Base-by-base conservation (phyloP, 305 asterid species). In the Fraxinus albicans region DNA sequence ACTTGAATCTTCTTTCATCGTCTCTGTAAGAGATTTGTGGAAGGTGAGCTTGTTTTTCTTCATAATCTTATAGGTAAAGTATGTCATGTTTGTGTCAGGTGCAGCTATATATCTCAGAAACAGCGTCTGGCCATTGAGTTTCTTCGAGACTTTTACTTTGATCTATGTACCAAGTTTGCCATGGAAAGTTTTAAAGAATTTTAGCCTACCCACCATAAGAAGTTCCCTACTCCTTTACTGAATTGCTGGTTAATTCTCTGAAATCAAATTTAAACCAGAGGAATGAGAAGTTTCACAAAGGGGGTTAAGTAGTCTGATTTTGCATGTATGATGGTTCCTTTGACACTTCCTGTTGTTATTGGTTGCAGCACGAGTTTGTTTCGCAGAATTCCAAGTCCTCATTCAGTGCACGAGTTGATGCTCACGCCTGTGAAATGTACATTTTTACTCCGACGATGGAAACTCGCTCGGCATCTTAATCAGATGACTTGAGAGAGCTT, bases 21-120 rank as follows among this genome's bases (percentile, higher is more conserved):
- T 94, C 79, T 96, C 98, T 23, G 38, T 96, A 53, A 92, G 87
- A 89, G 96, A 96, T 84, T 84, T 96, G 83, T 96, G 99, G 99
- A 91, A 89, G 95, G 99, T 93, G 80, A 88, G 91, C 65, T 60
- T 47, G 7, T 8, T n/a, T 36, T 60, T 77, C 15, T 15, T 12
- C 44, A 13, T 38, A 58, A 72, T 40, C 17, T 33, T 55, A 19
- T 10, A 55, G 40, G 21, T 78, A 25, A 35, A 23, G 34, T 8
- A 17, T n/a, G 65, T 53, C 65, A 53, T 17, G 65, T 53, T 53
- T 53, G 25, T 53, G 63, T 17, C 21, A 50, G 21, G 21, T 74
- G 47, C 58, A 33, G 21, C 40, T 60, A 19, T n/a, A 33, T 76
- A 60, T 10, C 74, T 31, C 40, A 34, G 35, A 63, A 38, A 44